Conservation (phyloP, 2,329 filamentous ascomycete species). For the Blastomyces percursus region DNA sequence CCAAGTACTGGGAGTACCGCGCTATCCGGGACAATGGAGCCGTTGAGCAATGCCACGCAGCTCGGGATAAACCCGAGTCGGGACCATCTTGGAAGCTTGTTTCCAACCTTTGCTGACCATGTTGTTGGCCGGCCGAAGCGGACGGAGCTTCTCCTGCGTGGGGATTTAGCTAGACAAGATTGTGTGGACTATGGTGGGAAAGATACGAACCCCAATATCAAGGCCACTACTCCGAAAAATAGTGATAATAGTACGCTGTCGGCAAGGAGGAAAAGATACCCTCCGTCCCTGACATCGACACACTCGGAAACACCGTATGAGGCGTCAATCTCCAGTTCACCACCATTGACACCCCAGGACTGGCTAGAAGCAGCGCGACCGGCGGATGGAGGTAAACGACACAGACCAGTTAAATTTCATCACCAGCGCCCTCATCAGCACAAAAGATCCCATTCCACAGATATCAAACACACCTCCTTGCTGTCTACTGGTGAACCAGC, state of each 20-base stretch:
- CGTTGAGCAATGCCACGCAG: constrained; percentile 23
- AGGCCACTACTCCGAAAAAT: neutral
- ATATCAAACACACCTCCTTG: neutral
- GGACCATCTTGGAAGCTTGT: constrained; percentile 23
- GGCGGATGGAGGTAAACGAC: constrained; percentile 9
- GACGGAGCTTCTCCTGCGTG: neutral
- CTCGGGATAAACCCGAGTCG: constrained; percentile 15
- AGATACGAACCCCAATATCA: constrained; percentile 14
- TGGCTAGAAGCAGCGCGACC: constrained; percentile 33
- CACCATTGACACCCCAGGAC: constrained; percentile 31
- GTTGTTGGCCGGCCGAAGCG: constrained; percentile 16
- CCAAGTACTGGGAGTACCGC: constrained; percentile 24
- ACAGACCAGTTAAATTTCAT: neutral
- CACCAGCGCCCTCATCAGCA: neutral
- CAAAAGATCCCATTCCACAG: neutral
- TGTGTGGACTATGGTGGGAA: neutral
- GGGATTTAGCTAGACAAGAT: neutral
- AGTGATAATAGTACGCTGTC: constrained; percentile 8
- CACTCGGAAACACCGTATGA: constrained; percentile 9
- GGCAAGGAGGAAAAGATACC: constrained; percentile 17
- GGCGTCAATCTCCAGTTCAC: constrained; percentile 19
- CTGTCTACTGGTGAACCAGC: neutral
- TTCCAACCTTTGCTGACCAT: constrained; percentile 17
- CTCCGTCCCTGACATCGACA: constrained; percentile 14
- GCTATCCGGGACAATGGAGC: constrained; percentile 23